A percentile compares a stretch with the other conserved stretches of the same genome.
Evolutionary conservation across 805 yeast genomes (phyloP).

Genomic region (Millerozyma miso): DNA sequence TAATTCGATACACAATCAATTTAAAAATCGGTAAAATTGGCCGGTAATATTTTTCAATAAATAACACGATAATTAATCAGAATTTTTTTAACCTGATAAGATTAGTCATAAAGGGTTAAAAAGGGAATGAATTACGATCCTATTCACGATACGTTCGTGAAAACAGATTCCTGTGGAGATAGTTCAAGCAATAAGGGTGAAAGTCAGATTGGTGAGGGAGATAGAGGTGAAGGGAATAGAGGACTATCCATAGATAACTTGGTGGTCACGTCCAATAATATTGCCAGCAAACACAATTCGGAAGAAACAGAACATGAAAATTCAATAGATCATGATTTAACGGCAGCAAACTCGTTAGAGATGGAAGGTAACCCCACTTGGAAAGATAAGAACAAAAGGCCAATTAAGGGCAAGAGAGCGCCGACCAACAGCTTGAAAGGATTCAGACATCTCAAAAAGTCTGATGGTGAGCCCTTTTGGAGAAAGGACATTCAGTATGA

Average conservation of each 20-base stretch:
- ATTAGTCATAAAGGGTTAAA: not conserved
- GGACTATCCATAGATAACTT: conserved; percentile 12
- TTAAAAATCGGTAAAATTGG: not conserved
- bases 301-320: conserved; percentile 3
- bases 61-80: not conserved
- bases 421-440: conserved; percentile 22
- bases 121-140: conserved; percentile 40
- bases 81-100: not conserved
- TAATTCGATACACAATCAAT: not conserved
- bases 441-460: conserved; percentile 69
- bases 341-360: conserved; percentile 1
- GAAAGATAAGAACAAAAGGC: conserved; percentile 3
- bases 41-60: not conserved
- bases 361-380: not conserved
- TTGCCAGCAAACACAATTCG: conserved; percentile 3
- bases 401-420: conserved; percentile 15
- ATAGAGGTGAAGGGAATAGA: not conserved
- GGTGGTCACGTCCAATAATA: conserved; percentile 2
- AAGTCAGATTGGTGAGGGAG: not conserved
- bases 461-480: conserved; percentile 91
- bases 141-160: conserved; percentile 33
- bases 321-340: conserved; percentile 2
- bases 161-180: not conserved
- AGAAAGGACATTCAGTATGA: conserved; percentile 83
- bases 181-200: not conserved